Evolutionary conservation across 805 yeast genomes (phyloP).

Genomic region (Saccharomycopsis vini): DNA sequence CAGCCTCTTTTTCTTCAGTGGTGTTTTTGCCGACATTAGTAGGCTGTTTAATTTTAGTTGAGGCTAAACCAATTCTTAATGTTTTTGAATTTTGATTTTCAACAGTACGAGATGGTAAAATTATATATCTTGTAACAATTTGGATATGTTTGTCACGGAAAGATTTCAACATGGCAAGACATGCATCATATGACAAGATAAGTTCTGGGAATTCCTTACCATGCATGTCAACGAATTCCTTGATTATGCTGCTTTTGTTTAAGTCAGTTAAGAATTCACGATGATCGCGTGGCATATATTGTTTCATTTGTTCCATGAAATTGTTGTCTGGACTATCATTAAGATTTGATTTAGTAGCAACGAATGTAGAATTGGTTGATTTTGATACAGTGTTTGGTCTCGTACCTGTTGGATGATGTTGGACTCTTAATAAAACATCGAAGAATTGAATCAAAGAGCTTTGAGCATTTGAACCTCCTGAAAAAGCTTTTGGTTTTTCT

Average conservation of each 20-base stretch:
- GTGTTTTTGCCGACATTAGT: background rate
- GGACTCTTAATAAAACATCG: constrained; percentile 67
- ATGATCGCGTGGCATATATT: constrained; percentile 86
- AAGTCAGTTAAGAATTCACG: constrained; percentile 61
- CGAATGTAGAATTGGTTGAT: constrained; percentile 12
- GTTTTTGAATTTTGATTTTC: constrained; percentile 45
- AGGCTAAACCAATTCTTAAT: constrained; percentile 55
- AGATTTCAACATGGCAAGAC: constrained; percentile 77
- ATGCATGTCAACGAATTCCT: constrained; percentile 50
- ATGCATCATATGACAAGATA: constrained; percentile 72
- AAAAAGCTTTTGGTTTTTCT: background rate
- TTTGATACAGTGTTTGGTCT: constrained; percentile 25
- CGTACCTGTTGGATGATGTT: constrained; percentile 72
- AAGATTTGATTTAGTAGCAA: constrained; percentile 17
- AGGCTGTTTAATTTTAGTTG: background rate
- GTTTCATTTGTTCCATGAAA: constrained; percentile 76
- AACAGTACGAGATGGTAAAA: constrained; percentile 63
- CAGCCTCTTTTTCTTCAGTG: constrained; percentile 22
- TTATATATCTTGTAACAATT: constrained; percentile 79
- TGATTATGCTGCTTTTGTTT: constrained; percentile 46
- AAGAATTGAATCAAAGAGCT: constrained; percentile 81
- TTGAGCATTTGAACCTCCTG: constrained; percentile 94
- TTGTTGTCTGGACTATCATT: constrained; percentile 30
- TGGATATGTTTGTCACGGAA: constrained; percentile 92
- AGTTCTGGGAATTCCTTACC: constrained; percentile 40